Conservation (phyloP, 2,329 filamentous ascomycete genomes). For the Arachnopeziza araneosa region DNA sequence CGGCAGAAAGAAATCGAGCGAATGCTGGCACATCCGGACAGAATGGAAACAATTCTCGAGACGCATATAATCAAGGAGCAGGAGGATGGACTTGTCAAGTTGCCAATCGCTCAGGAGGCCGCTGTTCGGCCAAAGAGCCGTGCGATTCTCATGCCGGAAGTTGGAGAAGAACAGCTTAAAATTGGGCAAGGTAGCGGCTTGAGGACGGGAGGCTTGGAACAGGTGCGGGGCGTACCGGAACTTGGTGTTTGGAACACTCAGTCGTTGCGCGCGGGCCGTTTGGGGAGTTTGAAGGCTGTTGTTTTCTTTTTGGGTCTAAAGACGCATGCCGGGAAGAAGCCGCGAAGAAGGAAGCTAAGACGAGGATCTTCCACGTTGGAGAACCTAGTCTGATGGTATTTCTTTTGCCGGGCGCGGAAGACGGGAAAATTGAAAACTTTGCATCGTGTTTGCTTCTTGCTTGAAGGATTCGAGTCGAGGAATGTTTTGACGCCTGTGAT, state of each 20-base stretch:
- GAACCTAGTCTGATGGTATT: not conserved
- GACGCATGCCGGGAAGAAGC: not conserved
- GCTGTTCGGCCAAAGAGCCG: constrained; percentile 11
- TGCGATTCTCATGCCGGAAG: constrained; percentile 12
- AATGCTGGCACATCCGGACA: not conserved
- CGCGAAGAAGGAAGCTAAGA: not conserved
- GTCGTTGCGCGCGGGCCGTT: not conserved
- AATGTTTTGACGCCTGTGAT: no score
- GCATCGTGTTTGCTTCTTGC: not conserved
- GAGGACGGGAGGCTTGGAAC: not conserved
- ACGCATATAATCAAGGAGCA: not conserved
- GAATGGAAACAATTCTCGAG: not conserved
- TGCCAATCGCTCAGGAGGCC: constrained; percentile 11
- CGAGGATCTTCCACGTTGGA: not conserved
- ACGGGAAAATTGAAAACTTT: not conserved
- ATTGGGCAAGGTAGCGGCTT: not conserved
- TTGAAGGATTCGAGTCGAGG: not conserved
- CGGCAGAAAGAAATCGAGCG: constrained; percentile 12
- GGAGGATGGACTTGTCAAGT: constrained; percentile 7
- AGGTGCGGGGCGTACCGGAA: not conserved
- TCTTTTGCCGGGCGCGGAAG: not conserved
- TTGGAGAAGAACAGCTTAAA: not conserved
- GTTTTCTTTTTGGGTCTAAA: not conserved
- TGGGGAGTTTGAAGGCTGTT: not conserved
- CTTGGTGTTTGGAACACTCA: not conserved